Evolutionary conservation across 1,139 yeast genomes (phyloP).

Genomic region (Pichia sp.): DNA sequence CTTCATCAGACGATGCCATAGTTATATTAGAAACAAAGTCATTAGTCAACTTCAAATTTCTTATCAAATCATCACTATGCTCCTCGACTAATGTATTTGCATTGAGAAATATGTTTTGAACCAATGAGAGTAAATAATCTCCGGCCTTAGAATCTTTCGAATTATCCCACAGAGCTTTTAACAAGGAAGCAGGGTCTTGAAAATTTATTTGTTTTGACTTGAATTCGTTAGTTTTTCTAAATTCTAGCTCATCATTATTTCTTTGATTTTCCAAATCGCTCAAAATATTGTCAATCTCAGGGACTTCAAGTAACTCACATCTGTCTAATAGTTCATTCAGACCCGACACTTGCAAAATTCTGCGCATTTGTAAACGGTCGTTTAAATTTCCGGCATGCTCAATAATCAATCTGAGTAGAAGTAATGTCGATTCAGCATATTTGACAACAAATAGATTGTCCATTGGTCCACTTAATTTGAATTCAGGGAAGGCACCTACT

Average conservation of each 20-base stretch:
- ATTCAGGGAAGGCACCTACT: constrained; percentile 93
- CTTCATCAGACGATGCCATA: constrained; percentile 57
- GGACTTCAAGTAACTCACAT: constrained; percentile 60
- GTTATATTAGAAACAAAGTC: constrained; percentile 80
- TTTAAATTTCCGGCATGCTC: constrained; percentile 61
- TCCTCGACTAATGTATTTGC: constrained; percentile 54
- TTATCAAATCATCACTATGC: constrained; percentile 46
- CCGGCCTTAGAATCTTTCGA: constrained; percentile 71
- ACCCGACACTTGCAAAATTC: constrained; percentile 77
- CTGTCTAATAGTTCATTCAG: constrained; percentile 58
- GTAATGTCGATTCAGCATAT: constrained; percentile 73
- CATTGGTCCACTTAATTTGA: constrained; percentile 54
- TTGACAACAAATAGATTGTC: constrained; percentile 75
- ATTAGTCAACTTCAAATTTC: constrained; percentile 76
- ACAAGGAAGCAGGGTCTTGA: constrained; percentile 71
- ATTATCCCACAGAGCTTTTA: constrained; percentile 64
- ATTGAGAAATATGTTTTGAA: constrained; percentile 75
- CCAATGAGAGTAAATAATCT: constrained; percentile 66
- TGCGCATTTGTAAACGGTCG: constrained; percentile 69
- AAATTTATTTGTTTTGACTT: constrained; percentile 57
- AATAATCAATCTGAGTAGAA: constrained; percentile 70
- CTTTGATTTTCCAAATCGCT: constrained; percentile 61
- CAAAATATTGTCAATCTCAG: constrained; percentile 62
- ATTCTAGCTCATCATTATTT: constrained; percentile 65
- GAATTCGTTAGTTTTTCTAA: constrained; percentile 56